phyloP scores from a whole-genome alignment of 495 filamentous ascomycete species.

The Penicillium simplicissimum region DNA sequence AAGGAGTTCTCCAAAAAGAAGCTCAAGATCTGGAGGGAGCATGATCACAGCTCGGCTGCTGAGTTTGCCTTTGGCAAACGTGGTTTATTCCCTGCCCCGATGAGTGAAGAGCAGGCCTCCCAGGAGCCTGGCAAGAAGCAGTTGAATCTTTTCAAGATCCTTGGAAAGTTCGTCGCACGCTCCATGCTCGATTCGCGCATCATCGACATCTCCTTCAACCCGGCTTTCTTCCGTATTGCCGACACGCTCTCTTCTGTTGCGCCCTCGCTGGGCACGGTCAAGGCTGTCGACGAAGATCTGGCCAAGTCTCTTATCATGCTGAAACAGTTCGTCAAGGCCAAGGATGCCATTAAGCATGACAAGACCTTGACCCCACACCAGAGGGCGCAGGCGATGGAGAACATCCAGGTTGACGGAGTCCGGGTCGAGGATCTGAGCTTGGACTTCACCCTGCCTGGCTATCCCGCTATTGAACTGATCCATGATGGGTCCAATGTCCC shows the following conservation, averaged over 20 bases:
- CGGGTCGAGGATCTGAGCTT: constrained; percentile 83
- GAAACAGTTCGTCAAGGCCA: constrained; percentile 81
- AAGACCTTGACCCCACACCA: constrained; percentile 60
- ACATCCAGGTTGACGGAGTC: constrained; percentile 70
- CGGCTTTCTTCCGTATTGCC: constrained; percentile 94
- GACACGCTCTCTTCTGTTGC: constrained; percentile 70
- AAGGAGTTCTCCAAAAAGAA: constrained; percentile 98
- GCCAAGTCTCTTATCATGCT: constrained; percentile 84
- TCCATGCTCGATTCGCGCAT: constrained; percentile 99
- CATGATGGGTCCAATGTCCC: constrained; percentile 67
- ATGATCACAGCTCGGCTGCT: constrained; percentile 69
- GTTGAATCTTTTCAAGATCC: constrained; percentile 84
- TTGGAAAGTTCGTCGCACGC: constrained; percentile 96
- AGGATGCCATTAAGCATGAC: constrained; percentile 77
- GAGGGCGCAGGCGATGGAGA: constrained; percentile 66
- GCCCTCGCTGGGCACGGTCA: constrained; percentile 89
- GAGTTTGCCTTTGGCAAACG: constrained; percentile 86
- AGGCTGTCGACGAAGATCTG: constrained; percentile 82
- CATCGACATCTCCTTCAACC: constrained; percentile 96
- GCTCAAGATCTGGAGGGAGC: constrained; percentile 93
- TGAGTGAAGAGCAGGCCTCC: constrained; percentile 75
- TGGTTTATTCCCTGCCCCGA: constrained; percentile 90
- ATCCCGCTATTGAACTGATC: constrained; percentile 83
- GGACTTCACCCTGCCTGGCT: constrained; percentile 94
- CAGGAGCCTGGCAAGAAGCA: constrained; percentile 79